These are phyloP conservation scores for Umbelopsis sp. DNA, from an alignment of 192 early-diverging fungal species.

Conservation along the genomic window DNA sequence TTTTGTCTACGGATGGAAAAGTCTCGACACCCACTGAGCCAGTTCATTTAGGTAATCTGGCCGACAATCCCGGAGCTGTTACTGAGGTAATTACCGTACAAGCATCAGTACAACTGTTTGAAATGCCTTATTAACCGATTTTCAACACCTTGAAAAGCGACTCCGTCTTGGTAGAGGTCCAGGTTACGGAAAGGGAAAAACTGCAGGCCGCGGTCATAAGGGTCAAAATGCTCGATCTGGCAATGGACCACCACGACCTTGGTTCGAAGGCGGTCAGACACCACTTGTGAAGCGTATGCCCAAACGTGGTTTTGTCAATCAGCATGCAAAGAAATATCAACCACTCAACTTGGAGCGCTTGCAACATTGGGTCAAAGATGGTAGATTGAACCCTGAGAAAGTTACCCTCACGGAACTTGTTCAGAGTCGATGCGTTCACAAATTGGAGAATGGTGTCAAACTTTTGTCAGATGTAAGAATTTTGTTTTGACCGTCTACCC, in stretches of 20 bases:
- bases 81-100: conserved; percentile 31
- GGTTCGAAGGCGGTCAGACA: conserved; percentile 94
- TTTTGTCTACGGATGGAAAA: conserved; percentile 1
- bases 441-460: conserved; percentile 85
- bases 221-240: conserved; percentile 84
- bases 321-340: conserved; percentile 64
- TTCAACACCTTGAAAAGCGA: conserved; percentile 37
- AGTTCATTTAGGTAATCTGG: conserved; percentile 34
- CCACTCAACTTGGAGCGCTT: conserved; percentile 84
- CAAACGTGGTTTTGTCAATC: conserved; percentile 83
- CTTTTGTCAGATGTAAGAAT: conserved; percentile 67
- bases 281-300: conserved; percentile 81
- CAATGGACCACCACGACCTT: conserved; percentile 76
- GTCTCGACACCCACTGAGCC: conserved; percentile 26
- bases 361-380: conserved; percentile 89
- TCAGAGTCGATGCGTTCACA: conserved; percentile 67
- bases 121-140: neutral
- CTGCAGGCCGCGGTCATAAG: conserved; percentile 89
- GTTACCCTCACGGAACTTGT: conserved; percentile 84
- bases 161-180: conserved; percentile 79
- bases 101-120: neutral
- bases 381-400: conserved; percentile 78
- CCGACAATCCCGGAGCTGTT: conserved; percentile 43
- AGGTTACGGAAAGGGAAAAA: conserved; percentile 89
- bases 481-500: neutral